A percentile compares a stretch with the other conserved stretches of the same genome.
Evolutionary conservation across 805 yeast genomes (phyloP).

Genomic region (Wickerhamomyces pijperi): DNA sequence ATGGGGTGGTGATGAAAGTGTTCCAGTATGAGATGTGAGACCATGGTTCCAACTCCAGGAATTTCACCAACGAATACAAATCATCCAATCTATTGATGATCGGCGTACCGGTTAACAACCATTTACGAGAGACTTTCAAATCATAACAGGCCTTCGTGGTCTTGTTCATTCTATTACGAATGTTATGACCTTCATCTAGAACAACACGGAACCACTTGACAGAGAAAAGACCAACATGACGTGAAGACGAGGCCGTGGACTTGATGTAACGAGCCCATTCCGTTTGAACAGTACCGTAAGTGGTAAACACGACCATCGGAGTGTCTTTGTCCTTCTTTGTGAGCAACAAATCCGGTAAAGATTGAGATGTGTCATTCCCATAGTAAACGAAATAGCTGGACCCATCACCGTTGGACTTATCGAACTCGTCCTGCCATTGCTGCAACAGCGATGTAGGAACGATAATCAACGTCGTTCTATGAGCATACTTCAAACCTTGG

Average conservation of each 20-base stretch:
- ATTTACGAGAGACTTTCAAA: conserved; percentile 51
- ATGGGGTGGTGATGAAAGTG: conserved; percentile 73
- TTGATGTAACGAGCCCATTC: conserved; percentile 46
- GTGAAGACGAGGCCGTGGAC: too few relatives aligned
- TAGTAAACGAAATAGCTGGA: conserved; percentile 55
- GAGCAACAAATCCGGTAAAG: conserved; percentile 35
- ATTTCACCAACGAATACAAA: conserved; percentile 64
- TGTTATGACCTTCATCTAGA: conserved; percentile 85
- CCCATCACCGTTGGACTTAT: conserved; percentile 37
- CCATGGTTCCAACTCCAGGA: conserved; percentile 83
- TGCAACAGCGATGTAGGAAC: conserved; percentile 87
- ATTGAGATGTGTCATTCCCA: conserved; percentile 43
- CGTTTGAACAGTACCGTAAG: conserved; percentile 76
- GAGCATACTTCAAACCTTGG: conserved; percentile 38
- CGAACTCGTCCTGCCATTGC: conserved; percentile 84
- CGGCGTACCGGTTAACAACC: conserved; percentile 93
- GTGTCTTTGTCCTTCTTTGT: conserved; percentile 23
- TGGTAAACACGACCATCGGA: conserved; percentile 68
- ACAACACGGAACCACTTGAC: conserved; percentile 67
- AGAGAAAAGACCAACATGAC: conserved; percentile 48
- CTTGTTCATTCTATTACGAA: conserved; percentile 67
- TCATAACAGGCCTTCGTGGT: conserved; percentile 71
- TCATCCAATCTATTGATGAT: conserved; percentile 84
- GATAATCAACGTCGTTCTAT: conserved; percentile 61
- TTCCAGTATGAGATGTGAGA: conserved; percentile 77